Evolutionary conservation across 148 eudicot species (phyloP).

Genomic region (Rhododendron ferrugineum): DNA sequence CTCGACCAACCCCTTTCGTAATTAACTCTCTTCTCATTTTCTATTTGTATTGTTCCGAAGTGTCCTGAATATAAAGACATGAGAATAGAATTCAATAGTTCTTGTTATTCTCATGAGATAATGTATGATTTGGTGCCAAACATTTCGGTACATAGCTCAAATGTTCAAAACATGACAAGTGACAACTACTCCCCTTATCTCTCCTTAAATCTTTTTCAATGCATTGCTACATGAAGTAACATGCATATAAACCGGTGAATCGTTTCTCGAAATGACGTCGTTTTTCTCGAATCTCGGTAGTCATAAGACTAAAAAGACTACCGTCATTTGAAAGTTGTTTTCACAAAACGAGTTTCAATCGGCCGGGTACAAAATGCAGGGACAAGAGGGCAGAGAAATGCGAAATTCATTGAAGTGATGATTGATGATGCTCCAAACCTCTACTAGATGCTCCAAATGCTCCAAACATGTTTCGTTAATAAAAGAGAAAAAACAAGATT

Average conservation of each 20-base stretch:
- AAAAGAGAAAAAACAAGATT: too few species aligned
- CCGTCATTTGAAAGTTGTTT: too few species aligned
- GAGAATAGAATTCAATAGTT: neutral
- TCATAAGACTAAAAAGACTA: neutral
- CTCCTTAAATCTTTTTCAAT: neutral
- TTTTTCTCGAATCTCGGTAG: too few species aligned
- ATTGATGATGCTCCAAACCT: too few species aligned
- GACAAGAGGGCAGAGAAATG: too few species aligned
- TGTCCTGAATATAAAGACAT: too few species aligned
- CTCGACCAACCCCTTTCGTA: neutral
- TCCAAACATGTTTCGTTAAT: too few species aligned
- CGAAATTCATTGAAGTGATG: too few species aligned
- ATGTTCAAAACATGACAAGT: neutral
- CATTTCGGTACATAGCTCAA: neutral
- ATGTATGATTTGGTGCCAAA: neutral
- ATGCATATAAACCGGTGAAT: neutral
- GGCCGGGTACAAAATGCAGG: too few species aligned
- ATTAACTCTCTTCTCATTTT: neutral
- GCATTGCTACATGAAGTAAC: neutral
- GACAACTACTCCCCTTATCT: neutral
- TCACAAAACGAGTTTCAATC: too few species aligned
- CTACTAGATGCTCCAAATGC: too few species aligned
- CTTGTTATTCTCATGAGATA: neutral
- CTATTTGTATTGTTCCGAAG: neutral
- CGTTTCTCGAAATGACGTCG: too few species aligned